phyloP scores from a whole-genome alignment of 176 grass and related monocot species.

The Paspalum notatum region DNA sequence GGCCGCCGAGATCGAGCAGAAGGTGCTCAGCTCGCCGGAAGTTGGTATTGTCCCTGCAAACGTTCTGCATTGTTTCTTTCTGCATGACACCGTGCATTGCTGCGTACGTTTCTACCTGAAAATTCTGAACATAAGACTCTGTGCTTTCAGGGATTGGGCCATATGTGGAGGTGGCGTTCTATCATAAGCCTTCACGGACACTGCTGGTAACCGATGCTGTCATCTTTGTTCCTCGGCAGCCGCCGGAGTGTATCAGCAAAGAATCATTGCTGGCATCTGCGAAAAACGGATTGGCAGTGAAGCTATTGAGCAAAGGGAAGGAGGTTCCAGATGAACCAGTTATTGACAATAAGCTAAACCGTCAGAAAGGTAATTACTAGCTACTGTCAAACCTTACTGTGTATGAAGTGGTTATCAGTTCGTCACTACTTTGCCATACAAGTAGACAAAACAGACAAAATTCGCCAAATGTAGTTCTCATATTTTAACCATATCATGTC shows the following conservation, averaged over 20 bases:
- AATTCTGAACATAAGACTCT: conserved; percentile 14
- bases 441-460: neutral
- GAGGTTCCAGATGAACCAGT: conserved; percentile 83
- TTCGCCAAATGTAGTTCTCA: neutral
- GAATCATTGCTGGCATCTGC: conserved; percentile 84
- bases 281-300: conserved; percentile 90
- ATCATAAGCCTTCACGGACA: conserved; percentile 76
- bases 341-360: conserved; percentile 71
- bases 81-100: neutral
- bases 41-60: conserved; percentile 58
- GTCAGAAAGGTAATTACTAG: conserved; percentile 71
- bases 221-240: conserved; percentile 83
- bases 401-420: neutral
- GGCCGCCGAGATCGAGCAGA: conserved; percentile 92
- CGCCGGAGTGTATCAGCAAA: conserved; percentile 88
- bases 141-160: conserved; percentile 87
- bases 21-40: conserved; percentile 94
- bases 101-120: neutral
- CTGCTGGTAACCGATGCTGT: conserved; percentile 90
- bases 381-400: neutral
- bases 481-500: neutral
- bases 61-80: neutral
- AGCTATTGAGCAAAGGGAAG: conserved; percentile 93
- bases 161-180: conserved; percentile 93
- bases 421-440: neutral